Evolutionary conservation across 441 rosid species (phyloP).

Genomic region (Mallotus repandus): DNA sequence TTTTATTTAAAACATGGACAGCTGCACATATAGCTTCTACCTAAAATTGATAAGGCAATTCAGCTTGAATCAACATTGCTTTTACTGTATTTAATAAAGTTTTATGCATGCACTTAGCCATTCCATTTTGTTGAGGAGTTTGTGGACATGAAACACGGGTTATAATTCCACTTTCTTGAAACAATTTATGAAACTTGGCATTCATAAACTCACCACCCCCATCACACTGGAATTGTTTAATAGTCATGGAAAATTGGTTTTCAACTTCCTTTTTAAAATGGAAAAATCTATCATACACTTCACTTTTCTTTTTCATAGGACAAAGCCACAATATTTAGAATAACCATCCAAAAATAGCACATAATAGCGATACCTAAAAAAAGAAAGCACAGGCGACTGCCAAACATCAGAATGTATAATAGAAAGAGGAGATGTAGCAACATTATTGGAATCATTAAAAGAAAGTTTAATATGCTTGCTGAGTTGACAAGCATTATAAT

Average conservation of each 20-base stretch:
- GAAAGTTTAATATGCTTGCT: not conserved
- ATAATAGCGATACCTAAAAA: no score
- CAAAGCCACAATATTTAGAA: not conserved
- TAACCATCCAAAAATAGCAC: not conserved
- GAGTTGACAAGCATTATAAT: not conserved
- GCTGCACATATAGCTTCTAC: not conserved
- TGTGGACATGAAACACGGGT: not conserved
- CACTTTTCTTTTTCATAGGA: not conserved
- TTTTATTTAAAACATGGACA: not conserved
- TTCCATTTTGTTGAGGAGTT: not conserved
- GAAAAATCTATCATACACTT: not conserved
- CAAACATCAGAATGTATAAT: not conserved
- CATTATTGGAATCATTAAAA: not conserved
- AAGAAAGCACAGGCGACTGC: not conserved
- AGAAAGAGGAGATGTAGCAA: not conserved
- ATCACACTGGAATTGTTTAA: not conserved
- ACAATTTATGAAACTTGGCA: not conserved
- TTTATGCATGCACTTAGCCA: not conserved
- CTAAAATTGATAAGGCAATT: not conserved
- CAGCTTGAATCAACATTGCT: not conserved
- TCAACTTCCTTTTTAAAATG: not conserved
- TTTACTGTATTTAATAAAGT: not conserved
- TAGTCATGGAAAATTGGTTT: not conserved
- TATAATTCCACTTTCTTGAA: not conserved
- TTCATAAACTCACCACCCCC: not conserved